Evolutionary conservation across 768 basidiomycete genomes (phyloP).

Genomic region (Russula brevipes): DNA sequence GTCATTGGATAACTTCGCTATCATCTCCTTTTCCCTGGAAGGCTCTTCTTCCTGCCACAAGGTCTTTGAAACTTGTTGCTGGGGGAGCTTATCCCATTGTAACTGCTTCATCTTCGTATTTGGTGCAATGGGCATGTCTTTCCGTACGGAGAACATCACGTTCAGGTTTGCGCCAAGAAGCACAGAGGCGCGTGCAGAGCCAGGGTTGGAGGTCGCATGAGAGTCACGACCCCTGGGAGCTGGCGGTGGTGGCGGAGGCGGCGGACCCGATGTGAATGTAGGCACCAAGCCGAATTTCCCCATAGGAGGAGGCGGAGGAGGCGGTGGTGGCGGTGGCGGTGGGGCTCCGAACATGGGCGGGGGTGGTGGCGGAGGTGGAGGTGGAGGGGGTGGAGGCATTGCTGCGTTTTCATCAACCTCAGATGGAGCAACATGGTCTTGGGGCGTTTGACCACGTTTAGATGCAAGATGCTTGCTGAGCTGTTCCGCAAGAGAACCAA

Average conservation of each 20-base stretch:
- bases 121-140: slow-evolving; percentile 81
- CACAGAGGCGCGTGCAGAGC: slow-evolving; percentile 55
- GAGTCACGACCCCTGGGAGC: slow-evolving; percentile 35
- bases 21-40: slow-evolving; percentile 71
- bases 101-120: slow-evolving; percentile 94
- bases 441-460: slow-evolving; percentile 39
- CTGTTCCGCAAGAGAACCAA: slow-evolving; percentile 56
- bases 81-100: slow-evolving; percentile 98
- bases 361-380: slow-evolving; percentile 29
- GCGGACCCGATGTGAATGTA: slow-evolving; percentile 24
- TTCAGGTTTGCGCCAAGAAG: slow-evolving; percentile 54
- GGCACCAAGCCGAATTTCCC: slow-evolving; percentile 31
- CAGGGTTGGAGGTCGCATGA: slow-evolving; percentile 36
- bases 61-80: slow-evolving; percentile 77
- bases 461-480: slow-evolving; percentile 53
- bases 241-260: slow-evolving; percentile 38
- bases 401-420: slow-evolving; percentile 35
- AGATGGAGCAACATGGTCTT: slow-evolving; percentile 36
- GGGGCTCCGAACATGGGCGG: slow-evolving; percentile 31
- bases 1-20: slow-evolving; percentile 73
- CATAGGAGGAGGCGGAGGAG: slow-evolving; percentile 38
- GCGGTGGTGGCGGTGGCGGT: slow-evolving; percentile 34
- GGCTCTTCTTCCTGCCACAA: slow-evolving; percentile 74
- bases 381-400: slow-evolving; percentile 17
- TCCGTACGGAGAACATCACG: slow-evolving; percentile 58